A percentile compares a stretch with the other conserved stretches of the same genome.
Evolutionary conservation across 179 eudicot genomes (phyloP).

Genomic region (Sideroxylon spinosum): DNA sequence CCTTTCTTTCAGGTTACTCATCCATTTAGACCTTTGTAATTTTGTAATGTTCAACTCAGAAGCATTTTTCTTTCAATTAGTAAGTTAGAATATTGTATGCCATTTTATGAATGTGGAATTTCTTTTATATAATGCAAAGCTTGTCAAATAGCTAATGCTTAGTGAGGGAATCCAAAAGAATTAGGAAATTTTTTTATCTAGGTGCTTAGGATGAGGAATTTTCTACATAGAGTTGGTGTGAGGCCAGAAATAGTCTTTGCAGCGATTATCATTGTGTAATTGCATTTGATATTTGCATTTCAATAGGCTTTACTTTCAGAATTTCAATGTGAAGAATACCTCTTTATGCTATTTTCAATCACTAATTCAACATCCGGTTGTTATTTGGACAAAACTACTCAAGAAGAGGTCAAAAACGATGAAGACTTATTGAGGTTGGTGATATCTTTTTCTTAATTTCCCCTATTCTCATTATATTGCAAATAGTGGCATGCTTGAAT

Average conservation of each 20-base stretch:
- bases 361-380: constrained; percentile 25
- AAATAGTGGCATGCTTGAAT: background rate
- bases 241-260: background rate
- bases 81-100: background rate
- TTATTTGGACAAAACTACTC: no score
- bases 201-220: background rate
- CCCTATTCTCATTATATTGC: no score
- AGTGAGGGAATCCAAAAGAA: background rate
- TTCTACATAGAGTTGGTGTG: background rate
- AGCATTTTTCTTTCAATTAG: background rate
- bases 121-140: background rate
- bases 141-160: background rate
- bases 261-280: background rate
- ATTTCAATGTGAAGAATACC: background rate
- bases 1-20: background rate
- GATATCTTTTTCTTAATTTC: no score
- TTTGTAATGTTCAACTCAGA: background rate
- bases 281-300: background rate
- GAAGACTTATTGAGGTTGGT: no score
- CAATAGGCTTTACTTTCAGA: background rate
- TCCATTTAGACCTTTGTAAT: background rate
- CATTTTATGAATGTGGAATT: background rate
- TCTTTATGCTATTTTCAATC: background rate
- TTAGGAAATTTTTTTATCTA: background rate
- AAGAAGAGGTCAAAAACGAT: no score